Base-by-base conservation (phyloP, 805 yeast genomes). In the Diddensiella santjacobensis region DNA sequence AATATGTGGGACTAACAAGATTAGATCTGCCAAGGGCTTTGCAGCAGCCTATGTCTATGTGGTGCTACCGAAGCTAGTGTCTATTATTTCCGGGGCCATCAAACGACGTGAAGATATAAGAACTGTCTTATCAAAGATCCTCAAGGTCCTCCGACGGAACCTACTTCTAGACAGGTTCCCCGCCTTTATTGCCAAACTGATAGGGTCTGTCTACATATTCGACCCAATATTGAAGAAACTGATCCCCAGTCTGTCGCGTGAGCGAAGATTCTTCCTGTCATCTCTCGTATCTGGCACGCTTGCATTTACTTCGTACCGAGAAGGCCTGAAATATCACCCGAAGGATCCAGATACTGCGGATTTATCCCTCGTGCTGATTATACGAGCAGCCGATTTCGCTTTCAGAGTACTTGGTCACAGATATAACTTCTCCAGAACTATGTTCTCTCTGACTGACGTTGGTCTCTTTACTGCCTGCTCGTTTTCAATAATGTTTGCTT, bases 401-500 rank as follows among this genome's bases (percentile, higher is more conserved):
- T 37, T 50, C n/a, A 46, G 55, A 4, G 29, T 35, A 3, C 6
- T 38, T 5, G 53, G 30, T 2, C 23, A 11, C 24, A 17, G 47
- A 24, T 10, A 10, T 11, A 40, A 48, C 19, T 10, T 31, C 15
- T n/a, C 44, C 15, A 19, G 10, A 24, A 6, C 5, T 18, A 5
- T 30, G 11, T 38, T 43, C 3, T 29, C 42, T 15, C 11, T 37
- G 10, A 37, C 31, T 1, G 59, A 56, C 31, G 53, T 54, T 2
- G 44, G 29, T 3, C 37, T 56, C 4, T 58, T 57, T 46, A 40
- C 48, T 10, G 46, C 49, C 2, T 55, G 63, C 1, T 52, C 53
- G 30, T 37, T 53, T 24, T 51, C 57, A 15, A 58, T 63, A 17
- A 62, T 63, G 66, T 62, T 58, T 44, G 48, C 59, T 20, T 63